These are phyloP conservation scores for Cardamine occulta DNA, from an alignment of 345 rosid genomes.

Conservation along the genomic window DNA sequence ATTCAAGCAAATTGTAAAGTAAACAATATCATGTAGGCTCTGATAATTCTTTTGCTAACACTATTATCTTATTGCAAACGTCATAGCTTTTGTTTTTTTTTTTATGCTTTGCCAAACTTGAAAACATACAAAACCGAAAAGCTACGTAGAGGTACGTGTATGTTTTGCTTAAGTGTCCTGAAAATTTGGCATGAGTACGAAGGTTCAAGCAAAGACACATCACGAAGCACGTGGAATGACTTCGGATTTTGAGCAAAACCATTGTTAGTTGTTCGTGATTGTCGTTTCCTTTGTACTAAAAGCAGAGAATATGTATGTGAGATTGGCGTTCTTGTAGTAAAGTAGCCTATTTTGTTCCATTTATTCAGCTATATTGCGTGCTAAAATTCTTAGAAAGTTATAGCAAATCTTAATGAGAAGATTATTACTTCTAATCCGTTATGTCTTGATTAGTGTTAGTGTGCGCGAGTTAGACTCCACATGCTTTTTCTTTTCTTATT, in stretches of 20 bases:
- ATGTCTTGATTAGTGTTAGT: not conserved
- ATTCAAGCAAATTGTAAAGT: constrained; percentile 14
- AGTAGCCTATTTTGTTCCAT: not conserved
- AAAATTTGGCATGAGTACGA: not conserved
- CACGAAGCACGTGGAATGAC: not conserved
- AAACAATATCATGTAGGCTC: constrained; percentile 23
- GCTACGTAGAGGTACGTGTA: constrained; percentile 8
- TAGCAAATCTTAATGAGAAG: not conserved
- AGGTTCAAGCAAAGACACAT: not conserved
- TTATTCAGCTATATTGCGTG: not conserved
- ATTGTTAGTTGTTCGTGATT: not conserved
- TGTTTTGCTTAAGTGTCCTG: not conserved
- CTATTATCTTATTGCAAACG: constrained; percentile 13
- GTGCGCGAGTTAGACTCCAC: not conserved
- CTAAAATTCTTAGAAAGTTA: not conserved
- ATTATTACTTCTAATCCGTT: not conserved
- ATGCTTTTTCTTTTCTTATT: not conserved
- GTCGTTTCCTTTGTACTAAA: constrained; percentile 3
- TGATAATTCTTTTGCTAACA: constrained; percentile 25
- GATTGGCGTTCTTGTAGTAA: not conserved
- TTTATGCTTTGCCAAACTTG: constrained; percentile 16
- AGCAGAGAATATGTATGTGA: not conserved
- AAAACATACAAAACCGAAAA: not conserved
- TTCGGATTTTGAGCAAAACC: constrained; percentile 5
- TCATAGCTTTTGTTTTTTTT: not conserved